These are phyloP conservation scores for Ilex asprella DNA, from an alignment of 257 asterid genomes.

Conservation along the genomic window DNA sequence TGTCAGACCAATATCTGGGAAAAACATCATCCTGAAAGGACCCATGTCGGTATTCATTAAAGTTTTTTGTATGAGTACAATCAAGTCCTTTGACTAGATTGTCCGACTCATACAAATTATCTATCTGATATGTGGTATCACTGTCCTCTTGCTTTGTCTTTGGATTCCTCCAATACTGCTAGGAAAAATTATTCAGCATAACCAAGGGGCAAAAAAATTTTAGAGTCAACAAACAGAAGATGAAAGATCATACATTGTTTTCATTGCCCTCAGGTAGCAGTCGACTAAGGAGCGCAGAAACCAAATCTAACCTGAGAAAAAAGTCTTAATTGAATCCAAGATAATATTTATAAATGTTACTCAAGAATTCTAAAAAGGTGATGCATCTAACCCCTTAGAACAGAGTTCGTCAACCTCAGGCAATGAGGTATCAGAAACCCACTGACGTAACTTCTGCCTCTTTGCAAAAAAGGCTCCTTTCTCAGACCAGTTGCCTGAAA, in stretches of 20 bases:
- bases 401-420: background rate
- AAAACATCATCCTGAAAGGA: background rate
- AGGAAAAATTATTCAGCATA: background rate
- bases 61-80: background rate
- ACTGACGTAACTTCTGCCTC: background rate
- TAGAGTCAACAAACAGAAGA: background rate
- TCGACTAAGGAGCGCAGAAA: background rate
- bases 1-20: background rate
- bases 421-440: background rate
- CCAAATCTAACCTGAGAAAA: background rate
- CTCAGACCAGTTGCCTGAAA: background rate
- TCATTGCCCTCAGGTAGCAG: background rate
- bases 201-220: background rate
- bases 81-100: background rate
- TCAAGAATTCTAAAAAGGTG: background rate
- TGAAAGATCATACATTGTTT: background rate
- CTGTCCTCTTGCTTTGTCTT: background rate
- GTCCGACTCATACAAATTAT: background rate
- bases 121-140: background rate
- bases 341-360: too few relatives aligned
- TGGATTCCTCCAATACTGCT: background rate
- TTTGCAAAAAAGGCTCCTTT: background rate
- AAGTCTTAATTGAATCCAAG: background rate
- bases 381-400: background rate
- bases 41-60: background rate